A percentile compares a stretch with the other conserved stretches of the same genome.
phyloP scores from a whole-genome alignment of 2,329 filamentous ascomycete species.

The Grosmannia huntii region DNA sequence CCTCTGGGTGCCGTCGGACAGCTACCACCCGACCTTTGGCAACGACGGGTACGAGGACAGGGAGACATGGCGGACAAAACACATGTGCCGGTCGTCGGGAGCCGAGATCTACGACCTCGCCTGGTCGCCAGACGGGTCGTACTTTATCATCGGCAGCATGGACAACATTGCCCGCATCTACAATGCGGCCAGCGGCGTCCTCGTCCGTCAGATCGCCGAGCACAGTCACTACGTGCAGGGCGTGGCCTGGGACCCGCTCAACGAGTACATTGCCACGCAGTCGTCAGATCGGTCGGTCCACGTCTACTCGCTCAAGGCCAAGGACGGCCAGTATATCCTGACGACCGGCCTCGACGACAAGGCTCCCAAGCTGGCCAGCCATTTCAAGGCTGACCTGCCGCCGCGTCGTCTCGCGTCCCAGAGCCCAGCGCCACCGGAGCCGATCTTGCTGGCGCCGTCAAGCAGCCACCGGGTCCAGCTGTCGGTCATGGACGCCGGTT shows the following conservation, averaged over 20 bases:
- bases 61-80: constrained; percentile 91
- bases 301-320: constrained; percentile 91
- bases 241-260: constrained; percentile 94
- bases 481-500: constrained; percentile 48
- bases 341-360: constrained; percentile 42
- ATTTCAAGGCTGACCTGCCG: constrained; percentile 76
- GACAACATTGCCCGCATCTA: constrained; percentile 97
- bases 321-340: constrained; percentile 88
- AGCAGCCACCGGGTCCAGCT: constrained; percentile 49
- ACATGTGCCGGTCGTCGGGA: constrained; percentile 92
- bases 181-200: constrained; percentile 58
- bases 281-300: constrained; percentile 97
- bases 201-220: constrained; percentile 88
- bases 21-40: constrained; percentile 53
- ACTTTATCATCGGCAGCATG: constrained; percentile 99
- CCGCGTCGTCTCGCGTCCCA: constrained; percentile 78
- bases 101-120: constrained; percentile 97
- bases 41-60: constrained; percentile 84
- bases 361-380: constrained; percentile 69
- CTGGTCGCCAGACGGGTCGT: constrained; percentile 93
- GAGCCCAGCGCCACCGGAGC: constrained; percentile 82
- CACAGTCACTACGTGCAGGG: constrained; percentile 98
- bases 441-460: not conserved
- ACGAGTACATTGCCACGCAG: constrained; percentile 96
- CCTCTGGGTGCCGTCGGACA: constrained; percentile 84